phyloP scores from a whole-genome alignment of 2,329 filamentous ascomycete species.

The Hypoxylon sp. region DNA sequence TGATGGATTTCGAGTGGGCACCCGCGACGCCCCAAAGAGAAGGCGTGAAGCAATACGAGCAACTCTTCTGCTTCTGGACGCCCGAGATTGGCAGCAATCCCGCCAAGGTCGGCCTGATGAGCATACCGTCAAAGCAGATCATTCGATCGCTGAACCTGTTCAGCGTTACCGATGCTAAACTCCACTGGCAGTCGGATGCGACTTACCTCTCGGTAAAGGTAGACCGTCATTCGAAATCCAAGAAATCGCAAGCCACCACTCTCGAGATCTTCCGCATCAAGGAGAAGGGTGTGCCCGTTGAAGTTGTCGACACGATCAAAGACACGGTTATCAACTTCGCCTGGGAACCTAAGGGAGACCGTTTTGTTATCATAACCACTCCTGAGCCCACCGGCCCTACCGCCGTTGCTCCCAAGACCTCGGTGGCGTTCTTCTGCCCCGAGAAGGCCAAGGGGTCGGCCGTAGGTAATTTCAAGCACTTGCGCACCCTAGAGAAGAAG shows the following conservation, averaged over 20 bases:
- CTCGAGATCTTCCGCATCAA: conserved; percentile 97
- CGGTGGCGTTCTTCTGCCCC: conserved; percentile 95
- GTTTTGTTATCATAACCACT: conserved; percentile 96
- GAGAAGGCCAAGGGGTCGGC: conserved; percentile 88
- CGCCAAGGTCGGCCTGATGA: conserved; percentile 96
- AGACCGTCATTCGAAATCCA: conserved; percentile 97
- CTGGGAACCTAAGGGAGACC: conserved; percentile 98
- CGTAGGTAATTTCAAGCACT: conserved; percentile 94
- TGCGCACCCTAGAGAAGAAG: conserved; percentile 97
- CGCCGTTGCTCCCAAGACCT: conserved; percentile 91
- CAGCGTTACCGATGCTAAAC: conserved; percentile 96
- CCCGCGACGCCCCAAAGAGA: conserved; percentile 85
- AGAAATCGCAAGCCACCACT: conserved; percentile 97
- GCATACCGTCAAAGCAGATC: conserved; percentile 92
- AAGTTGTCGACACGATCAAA: conserved; percentile 97
- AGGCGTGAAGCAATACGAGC: conserved; percentile 90
- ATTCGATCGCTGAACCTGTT: conserved; percentile 96
- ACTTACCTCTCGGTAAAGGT: conserved; percentile 98
- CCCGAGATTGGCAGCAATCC: conserved; percentile 98
- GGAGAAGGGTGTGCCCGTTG: conserved; percentile 98
- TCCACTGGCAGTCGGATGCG: conserved; percentile 98
- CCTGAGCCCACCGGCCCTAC: conserved; percentile 82
- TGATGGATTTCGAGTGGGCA: conserved; percentile 98
- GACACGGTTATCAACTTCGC: conserved; percentile 99
- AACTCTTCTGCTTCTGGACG: conserved; percentile 98